Evolutionary conservation across 1,139 yeast species (phyloP).

Genomic region (Blastobotrys malaysiensis): DNA sequence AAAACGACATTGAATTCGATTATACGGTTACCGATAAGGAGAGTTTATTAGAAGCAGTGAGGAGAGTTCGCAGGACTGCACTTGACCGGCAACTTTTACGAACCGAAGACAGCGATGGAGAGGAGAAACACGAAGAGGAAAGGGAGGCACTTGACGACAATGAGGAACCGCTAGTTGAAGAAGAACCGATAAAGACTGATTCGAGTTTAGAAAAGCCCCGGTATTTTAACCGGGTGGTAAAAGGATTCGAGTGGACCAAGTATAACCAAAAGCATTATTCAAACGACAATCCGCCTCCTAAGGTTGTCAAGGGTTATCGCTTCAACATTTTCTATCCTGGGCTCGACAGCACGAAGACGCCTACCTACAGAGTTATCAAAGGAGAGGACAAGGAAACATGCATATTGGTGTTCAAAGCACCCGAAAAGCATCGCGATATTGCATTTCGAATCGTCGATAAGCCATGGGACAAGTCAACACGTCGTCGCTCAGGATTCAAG

Average conservation of each 20-base stretch:
- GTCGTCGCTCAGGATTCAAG: slow-evolving; percentile 28
- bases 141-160: slow-evolving; percentile 17
- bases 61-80: neutral
- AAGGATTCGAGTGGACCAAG: slow-evolving; percentile 37
- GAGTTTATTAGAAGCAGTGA: neutral
- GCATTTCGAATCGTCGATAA: slow-evolving; percentile 35
- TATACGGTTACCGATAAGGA: neutral
- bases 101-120: neutral
- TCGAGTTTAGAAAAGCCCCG: slow-evolving; percentile 27
- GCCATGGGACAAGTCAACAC: slow-evolving; percentile 36
- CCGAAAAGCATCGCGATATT: slow-evolving; percentile 33
- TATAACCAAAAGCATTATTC: slow-evolving; percentile 35
- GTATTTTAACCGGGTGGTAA: slow-evolving; percentile 30
- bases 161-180: slow-evolving; percentile 14
- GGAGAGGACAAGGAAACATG: slow-evolving; percentile 26
- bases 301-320: slow-evolving; percentile 36
- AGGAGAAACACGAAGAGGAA: neutral
- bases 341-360: slow-evolving; percentile 25
- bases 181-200: slow-evolving; percentile 8
- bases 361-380: slow-evolving; percentile 31
- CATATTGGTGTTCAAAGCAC: slow-evolving; percentile 32
- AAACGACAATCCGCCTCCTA: slow-evolving; percentile 36
- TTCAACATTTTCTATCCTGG: slow-evolving; percentile 37
- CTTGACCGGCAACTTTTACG: neutral
- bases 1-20: neutral